These are phyloP conservation scores for Phlebiopsis flavidoalba DNA, from an alignment of 768 basidiomycete genomes.

Conservation along the genomic window DNA sequence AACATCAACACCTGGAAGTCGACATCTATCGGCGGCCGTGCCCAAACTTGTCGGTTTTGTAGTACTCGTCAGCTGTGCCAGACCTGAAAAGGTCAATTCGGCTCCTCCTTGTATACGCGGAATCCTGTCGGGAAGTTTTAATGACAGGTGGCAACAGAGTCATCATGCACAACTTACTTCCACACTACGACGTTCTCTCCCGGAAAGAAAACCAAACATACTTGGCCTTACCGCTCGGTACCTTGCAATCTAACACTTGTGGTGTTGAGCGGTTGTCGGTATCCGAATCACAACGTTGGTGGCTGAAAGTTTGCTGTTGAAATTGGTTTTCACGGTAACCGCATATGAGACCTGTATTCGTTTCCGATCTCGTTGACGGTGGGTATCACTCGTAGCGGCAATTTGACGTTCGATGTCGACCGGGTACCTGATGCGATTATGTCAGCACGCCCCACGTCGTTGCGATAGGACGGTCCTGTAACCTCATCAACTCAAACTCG, in stretches of 20 bases:
- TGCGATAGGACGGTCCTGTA: background rate
- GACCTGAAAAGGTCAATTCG: constrained; percentile 81
- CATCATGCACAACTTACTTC: constrained; percentile 65
- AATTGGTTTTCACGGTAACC: constrained; percentile 82
- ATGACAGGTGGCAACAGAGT: background rate
- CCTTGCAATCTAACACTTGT: constrained; percentile 91
- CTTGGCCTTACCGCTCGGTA: constrained; percentile 90
- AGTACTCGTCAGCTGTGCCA: constrained; percentile 80
- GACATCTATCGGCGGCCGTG: constrained; percentile 93
- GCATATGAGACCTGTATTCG: constrained; percentile 81
- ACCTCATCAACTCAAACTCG: constrained; percentile 98
- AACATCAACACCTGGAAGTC: constrained; percentile 99
- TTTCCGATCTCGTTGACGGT: constrained; percentile 94
- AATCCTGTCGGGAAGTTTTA: constrained; percentile 50
- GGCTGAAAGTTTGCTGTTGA: constrained; percentile 88
- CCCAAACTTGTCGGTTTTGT: constrained; percentile 96
- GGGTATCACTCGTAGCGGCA: constrained; percentile 85
- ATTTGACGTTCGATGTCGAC: constrained; percentile 91
- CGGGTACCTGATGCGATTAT: constrained; percentile 70
- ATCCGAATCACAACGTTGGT: constrained; percentile 90
- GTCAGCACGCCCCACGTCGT: background rate
- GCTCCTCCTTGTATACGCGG: constrained; percentile 89
- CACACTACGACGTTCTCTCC: constrained; percentile 95
- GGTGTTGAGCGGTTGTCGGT: constrained; percentile 94
- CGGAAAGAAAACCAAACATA: too few species aligned